Evolutionary conservation across 2,329 filamentous ascomycete genomes (phyloP).

Genomic region (Calonectria ilicicola): DNA sequence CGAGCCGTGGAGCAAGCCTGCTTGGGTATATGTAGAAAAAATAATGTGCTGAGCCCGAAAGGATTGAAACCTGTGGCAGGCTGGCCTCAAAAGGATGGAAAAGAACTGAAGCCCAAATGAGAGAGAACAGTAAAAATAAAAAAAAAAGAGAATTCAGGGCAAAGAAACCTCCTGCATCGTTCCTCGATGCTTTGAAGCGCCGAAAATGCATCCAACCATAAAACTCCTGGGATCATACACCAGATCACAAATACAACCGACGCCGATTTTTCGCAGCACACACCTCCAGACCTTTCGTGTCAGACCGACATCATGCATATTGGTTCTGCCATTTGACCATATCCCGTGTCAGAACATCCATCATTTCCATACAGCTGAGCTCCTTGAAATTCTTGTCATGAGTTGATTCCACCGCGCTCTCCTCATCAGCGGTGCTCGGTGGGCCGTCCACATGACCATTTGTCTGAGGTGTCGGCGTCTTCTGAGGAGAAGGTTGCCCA

Average conservation of each 20-base stretch:
- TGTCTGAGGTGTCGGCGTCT: slow-evolving; percentile 49
- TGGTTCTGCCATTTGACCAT: slow-evolving; percentile 88
- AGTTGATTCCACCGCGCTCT: slow-evolving; percentile 36
- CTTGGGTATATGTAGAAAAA: slow-evolving; percentile 20
- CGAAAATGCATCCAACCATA: slow-evolving; percentile 35
- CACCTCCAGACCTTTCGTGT: background rate
- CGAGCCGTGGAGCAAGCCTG: slow-evolving; percentile 20
- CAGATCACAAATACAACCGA: slow-evolving; percentile 14
- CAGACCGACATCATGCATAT: slow-evolving; percentile 56
- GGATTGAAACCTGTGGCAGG: slow-evolving; percentile 1
- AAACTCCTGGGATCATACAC: slow-evolving; percentile 34
- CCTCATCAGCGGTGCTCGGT: slow-evolving; percentile 40
- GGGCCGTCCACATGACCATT: slow-evolving; percentile 49
- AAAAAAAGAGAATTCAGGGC: slow-evolving; percentile 9
- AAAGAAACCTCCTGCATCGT: slow-evolving; percentile 30
- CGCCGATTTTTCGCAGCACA: slow-evolving; percentile 15
- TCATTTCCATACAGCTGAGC: slow-evolving; percentile 87
- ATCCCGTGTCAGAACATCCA: slow-evolving; percentile 85
- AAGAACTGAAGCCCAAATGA: slow-evolving; percentile 14
- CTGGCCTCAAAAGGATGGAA: slow-evolving; percentile 10
- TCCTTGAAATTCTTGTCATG: slow-evolving; percentile 74
- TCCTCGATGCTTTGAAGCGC: slow-evolving; percentile 38
- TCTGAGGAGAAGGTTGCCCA: slow-evolving; percentile 55
- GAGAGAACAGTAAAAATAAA: slow-evolving; percentile 18
- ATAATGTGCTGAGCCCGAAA: slow-evolving; percentile 15